Percentiles rank a stretch among this genome's conserved stretches.
Conservation (phyloP, 2,329 filamentous ascomycete genomes). For the Metarhizium humberi region DNA sequence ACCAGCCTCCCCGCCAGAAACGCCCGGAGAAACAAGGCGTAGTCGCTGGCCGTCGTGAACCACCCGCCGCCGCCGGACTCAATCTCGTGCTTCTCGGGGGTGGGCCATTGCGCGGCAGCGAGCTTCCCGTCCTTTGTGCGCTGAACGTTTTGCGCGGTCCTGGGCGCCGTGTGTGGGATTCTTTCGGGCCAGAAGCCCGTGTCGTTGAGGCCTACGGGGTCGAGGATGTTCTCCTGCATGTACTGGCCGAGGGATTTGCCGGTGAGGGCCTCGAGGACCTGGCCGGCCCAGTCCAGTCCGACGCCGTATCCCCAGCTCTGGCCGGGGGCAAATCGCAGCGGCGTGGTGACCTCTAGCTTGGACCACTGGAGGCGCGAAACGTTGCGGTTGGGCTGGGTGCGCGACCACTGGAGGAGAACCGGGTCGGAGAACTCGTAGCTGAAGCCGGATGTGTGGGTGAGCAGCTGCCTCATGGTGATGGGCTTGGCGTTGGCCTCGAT, state of each 20-base stretch:
- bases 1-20: slow-evolving; percentile 24
- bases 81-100: slow-evolving; percentile 21
- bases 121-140: slow-evolving; percentile 14
- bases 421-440: slow-evolving; percentile 33
- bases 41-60: slow-evolving; percentile 31
- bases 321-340: slow-evolving; percentile 35
- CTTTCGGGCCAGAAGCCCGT: slow-evolving; percentile 26
- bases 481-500: slow-evolving; percentile 25
- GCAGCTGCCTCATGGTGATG: slow-evolving; percentile 33
- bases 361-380: slow-evolving; percentile 22
- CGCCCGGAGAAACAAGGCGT: slow-evolving; percentile 23
- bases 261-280: slow-evolving; percentile 31
- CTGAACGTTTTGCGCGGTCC: slow-evolving; percentile 12
- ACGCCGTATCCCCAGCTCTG: slow-evolving; percentile 40
- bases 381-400: slow-evolving; percentile 19
- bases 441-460: slow-evolving; percentile 41
- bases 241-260: slow-evolving; percentile 26
- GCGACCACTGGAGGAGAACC: slow-evolving; percentile 29
- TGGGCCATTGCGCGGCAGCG: slow-evolving; percentile 8
- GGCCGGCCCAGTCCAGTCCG: slow-evolving; percentile 36
- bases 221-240: slow-evolving; percentile 27
- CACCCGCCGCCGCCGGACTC: slow-evolving; percentile 35
- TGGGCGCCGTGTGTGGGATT: slow-evolving; percentile 15
- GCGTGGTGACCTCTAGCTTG: slow-evolving; percentile 30
- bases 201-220: slow-evolving; percentile 24